phyloP scores from a whole-genome alignment of 2,329 filamentous ascomycete genomes.

The Didymosphaeria variabile region DNA sequence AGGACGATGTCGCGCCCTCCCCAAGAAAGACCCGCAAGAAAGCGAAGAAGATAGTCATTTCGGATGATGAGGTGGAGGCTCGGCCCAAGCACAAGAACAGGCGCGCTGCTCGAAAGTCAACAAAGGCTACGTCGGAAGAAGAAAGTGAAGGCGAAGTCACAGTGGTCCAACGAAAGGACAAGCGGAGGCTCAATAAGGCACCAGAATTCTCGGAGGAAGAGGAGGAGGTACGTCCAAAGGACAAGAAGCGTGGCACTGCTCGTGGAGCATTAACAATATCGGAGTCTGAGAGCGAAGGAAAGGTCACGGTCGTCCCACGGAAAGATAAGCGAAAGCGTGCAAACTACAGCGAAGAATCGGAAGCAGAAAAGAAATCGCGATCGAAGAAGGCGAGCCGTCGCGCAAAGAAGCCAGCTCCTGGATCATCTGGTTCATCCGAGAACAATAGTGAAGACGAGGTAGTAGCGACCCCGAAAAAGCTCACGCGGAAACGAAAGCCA shows the following conservation, averaged over 20 bases:
- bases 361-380: not conserved
- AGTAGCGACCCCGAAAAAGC: not conserved
- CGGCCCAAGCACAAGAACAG: conserved; percentile 20
- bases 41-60: conserved; percentile 1
- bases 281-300: conserved; percentile 3
- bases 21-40: conserved; percentile 1
- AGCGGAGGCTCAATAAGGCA: conserved; percentile 14
- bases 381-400: not conserved
- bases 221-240: conserved; percentile 16
- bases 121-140: not conserved
- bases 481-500: not conserved
- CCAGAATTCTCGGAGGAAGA: conserved; percentile 17
- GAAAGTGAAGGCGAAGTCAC: conserved; percentile 21
- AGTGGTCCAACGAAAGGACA: conserved; percentile 20
- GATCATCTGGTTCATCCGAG: not conserved
- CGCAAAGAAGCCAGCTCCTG: not conserved
- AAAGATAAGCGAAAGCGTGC: not conserved
- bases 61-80: conserved; percentile 16
- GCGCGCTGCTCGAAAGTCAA: conserved; percentile 17
- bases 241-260: conserved; percentile 16
- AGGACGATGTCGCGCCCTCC: conserved; percentile 3
- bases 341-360: not conserved
- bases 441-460: not conserved
- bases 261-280: conserved; percentile 13
- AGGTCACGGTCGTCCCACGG: not conserved